Evolutionary conservation across 805 yeast genomes (phyloP), one percentile per base, ranked within the genome.

Genomic region (Maudiozyma barnettii): DNA sequence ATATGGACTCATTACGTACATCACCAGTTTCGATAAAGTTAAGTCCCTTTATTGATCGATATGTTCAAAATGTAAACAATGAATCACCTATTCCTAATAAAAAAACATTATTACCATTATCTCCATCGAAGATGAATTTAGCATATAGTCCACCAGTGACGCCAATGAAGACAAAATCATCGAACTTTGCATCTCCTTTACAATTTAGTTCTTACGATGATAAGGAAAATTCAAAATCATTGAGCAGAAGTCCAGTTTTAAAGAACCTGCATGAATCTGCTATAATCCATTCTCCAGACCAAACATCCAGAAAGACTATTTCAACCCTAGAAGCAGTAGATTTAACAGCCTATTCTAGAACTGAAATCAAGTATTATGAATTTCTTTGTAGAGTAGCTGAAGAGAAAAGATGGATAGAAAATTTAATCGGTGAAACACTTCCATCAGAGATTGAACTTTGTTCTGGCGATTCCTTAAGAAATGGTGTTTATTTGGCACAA

Each of bases 401-500:
- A 59, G 86, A 89, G n/a, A 84, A 82, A 58, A 72, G 72, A 48
- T 87, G 95, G 95, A 75, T 87, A 36, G 86, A 83, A 64, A 61
- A 66, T 12, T 74, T 85, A 13, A 71, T 84, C 14, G 74, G 69
- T 2, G 85, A 81, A 53, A 64, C 65, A 20, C 70, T 86, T 12
- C 77, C 82, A 0, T 65, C 79, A 0, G 80, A 79, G 2, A 69
- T 75, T 4, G 77, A 81, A 39, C 67, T 86, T 41, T 61, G 69
- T 7, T 51, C 57, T 1, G 79, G 84, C 35, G 78, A 83, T 41
- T 76, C 79, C 37, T 67, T 93, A 26, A 74, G 90, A 52, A 84
- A 91, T 66, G 99, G 99, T 53, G 89, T 90, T 1, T 72, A 80
- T 40, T 68, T 93, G 33, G 97, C 97, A 2, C 80, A 84, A 58